Percentiles rank a stretch among this genome's conserved stretches.
Conservation (phyloP, 768 basidiomycete genomes). For the Kwoniella sp. region DNA sequence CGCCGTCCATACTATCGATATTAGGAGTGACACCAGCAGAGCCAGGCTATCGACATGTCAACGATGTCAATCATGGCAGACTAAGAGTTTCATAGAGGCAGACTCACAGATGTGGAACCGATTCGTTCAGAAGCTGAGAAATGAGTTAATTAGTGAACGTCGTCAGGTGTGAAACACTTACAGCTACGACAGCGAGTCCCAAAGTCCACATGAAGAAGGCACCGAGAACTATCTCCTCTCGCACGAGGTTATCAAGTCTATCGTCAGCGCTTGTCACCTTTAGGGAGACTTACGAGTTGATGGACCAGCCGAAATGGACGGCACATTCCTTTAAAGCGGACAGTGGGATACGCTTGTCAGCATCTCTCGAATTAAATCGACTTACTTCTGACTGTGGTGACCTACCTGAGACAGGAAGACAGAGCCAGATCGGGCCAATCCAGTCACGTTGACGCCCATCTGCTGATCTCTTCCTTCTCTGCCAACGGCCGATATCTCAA, state of each 20-base stretch:
- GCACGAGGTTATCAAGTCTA: slow-evolving; percentile 19
- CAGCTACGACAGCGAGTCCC: slow-evolving; percentile 14
- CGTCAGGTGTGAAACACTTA: not conserved
- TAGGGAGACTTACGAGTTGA: slow-evolving; percentile 10
- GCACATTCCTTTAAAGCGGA: slow-evolving; percentile 11
- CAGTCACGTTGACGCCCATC: slow-evolving; percentile 8
- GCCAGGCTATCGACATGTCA: slow-evolving; percentile 3
- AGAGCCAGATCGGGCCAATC: not conserved
- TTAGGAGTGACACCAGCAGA: slow-evolving; percentile 2
- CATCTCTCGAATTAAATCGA: not conserved
- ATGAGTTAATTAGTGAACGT: not conserved
- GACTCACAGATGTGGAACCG: slow-evolving; percentile 18
- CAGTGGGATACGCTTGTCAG: not conserved
- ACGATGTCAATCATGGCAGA: no score
- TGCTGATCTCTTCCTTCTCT: not conserved
- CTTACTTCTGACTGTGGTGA: not conserved
- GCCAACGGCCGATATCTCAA: not conserved
- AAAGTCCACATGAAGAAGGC: slow-evolving; percentile 22
- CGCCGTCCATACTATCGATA: slow-evolving; percentile 18
- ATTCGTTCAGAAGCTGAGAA: slow-evolving; percentile 13
- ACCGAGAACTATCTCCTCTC: slow-evolving; percentile 12
- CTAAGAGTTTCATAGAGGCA: not conserved
- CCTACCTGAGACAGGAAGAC: slow-evolving; percentile 2
- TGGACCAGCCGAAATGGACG: slow-evolving; percentile 15
- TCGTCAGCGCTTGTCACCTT: not conserved